These are phyloP conservation scores for Lactarius quietus DNA, from an alignment of 768 basidiomycete species.

Conservation along the genomic window DNA sequence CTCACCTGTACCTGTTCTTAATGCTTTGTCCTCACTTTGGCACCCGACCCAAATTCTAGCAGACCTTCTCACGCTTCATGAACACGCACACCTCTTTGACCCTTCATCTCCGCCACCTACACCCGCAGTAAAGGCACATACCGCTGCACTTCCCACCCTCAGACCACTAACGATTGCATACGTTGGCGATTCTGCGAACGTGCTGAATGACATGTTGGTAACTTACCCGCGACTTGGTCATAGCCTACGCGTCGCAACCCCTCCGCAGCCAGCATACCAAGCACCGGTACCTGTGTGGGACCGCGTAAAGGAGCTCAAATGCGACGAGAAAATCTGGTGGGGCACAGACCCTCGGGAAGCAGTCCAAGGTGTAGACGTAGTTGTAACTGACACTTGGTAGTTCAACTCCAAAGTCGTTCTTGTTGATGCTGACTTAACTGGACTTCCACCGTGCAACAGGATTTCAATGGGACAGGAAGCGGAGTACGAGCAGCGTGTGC, in stretches of 20 bases:
- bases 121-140: slow-evolving; percentile 16
- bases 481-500: slow-evolving; percentile 80
- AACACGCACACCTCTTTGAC: slow-evolving; percentile 58
- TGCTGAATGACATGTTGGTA: slow-evolving; percentile 96
- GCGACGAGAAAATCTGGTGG: slow-evolving; percentile 73
- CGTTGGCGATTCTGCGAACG: slow-evolving; percentile 92
- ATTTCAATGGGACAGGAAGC: slow-evolving; percentile 99
- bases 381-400: slow-evolving; percentile 96
- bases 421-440: neutral
- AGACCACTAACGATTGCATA: slow-evolving; percentile 87
- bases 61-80: slow-evolving; percentile 86
- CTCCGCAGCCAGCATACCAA: slow-evolving; percentile 55
- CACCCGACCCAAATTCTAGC: slow-evolving; percentile 96
- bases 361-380: slow-evolving; percentile 86
- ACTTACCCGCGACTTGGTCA: slow-evolving; percentile 91
- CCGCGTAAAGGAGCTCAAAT: slow-evolving; percentile 69
- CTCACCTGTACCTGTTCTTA: slow-evolving; percentile 92
- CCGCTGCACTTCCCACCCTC: slow-evolving; percentile 46
- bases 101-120: slow-evolving; percentile 23
- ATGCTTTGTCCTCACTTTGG: slow-evolving; percentile 93
- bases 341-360: slow-evolving; percentile 79
- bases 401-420: slow-evolving; percentile 24
- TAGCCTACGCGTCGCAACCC: slow-evolving; percentile 78
- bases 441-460: slow-evolving; percentile 42
- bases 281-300: slow-evolving; percentile 76